Conservation (phyloP, 2,329 filamentous ascomycete species). For the Juglanconis sp. region DNA sequence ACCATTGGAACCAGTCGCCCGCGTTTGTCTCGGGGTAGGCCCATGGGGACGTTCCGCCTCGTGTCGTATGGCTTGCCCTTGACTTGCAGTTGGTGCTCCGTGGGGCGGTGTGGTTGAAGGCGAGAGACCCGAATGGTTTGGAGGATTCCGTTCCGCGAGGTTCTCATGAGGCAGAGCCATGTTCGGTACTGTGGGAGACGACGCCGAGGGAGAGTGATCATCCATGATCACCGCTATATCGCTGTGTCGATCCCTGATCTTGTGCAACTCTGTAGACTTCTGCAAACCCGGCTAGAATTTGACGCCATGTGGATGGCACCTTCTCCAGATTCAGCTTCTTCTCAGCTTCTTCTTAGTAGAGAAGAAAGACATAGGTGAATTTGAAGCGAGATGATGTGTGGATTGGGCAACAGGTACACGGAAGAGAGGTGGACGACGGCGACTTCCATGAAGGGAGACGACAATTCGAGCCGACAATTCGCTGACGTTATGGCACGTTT, state of each 20-base stretch:
- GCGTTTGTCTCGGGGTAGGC: neutral
- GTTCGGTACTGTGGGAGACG: neutral
- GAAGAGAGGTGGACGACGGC: too few species aligned
- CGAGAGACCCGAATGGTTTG: too few species aligned
- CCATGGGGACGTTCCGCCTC: neutral
- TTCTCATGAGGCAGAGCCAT: neutral
- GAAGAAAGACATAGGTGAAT: too few species aligned
- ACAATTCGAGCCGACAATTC: neutral
- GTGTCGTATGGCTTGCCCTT: neutral
- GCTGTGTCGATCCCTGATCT: neutral
- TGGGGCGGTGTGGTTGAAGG: neutral
- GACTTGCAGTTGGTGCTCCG: neutral
- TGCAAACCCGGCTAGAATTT: neutral
- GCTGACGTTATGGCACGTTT: too few species aligned
- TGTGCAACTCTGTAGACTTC: neutral
- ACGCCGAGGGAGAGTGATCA: neutral
- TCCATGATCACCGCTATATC: neutral
- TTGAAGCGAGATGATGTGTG: too few species aligned
- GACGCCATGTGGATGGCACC: neutral
- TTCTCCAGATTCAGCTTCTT: neutral
- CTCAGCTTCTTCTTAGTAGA: neutral
- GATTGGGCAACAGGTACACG: too few species aligned
- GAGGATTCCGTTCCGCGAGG: neutral
- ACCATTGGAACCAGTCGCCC: neutral
- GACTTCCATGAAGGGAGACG: neutral